Evolutionary conservation across 1,284 basidiomycete species (phyloP).

Genomic region (Apiotrichum siamense): DNA sequence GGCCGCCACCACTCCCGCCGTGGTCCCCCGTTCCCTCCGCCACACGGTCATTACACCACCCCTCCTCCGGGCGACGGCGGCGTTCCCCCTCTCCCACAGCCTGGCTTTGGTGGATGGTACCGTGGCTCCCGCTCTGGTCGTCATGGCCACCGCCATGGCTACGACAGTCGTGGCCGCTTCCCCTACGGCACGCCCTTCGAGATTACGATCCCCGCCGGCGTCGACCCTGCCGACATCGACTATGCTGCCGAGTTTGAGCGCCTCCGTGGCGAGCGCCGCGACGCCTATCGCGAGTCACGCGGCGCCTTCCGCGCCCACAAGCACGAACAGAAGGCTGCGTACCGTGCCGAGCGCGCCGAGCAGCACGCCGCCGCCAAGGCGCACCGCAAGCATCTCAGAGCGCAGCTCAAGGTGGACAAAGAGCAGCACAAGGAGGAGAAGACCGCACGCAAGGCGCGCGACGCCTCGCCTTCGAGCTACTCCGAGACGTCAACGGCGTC

Average conservation of each 20-base stretch:
- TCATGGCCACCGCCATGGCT: neutral
- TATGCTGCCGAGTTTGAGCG: constrained; percentile 2
- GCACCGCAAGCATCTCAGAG: no score
- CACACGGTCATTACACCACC: no score
- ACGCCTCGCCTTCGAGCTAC: no score
- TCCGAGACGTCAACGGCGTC: no score
- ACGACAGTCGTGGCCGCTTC: neutral
- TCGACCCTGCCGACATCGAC: constrained; percentile 3
- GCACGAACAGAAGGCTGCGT: neutral
- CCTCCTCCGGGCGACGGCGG: no score
- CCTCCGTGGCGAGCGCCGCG: neutral
- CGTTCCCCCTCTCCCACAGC: no score
- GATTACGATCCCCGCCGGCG: constrained; percentile 3
- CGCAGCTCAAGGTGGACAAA: neutral
- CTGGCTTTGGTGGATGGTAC: no score
- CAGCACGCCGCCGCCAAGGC: no score
- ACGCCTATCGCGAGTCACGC: neutral
- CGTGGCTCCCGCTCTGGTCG: no score
- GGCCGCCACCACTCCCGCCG: no score
- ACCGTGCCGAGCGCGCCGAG: neutral
- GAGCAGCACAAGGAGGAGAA: neutral
- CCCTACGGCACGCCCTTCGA: neutral
- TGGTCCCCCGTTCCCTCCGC: no score
- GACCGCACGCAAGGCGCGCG: neutral
- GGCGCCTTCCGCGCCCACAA: neutral